Base-by-base conservation (phyloP, 2,329 filamentous ascomycete species). In the Apiospora kogelbergensis region DNA sequence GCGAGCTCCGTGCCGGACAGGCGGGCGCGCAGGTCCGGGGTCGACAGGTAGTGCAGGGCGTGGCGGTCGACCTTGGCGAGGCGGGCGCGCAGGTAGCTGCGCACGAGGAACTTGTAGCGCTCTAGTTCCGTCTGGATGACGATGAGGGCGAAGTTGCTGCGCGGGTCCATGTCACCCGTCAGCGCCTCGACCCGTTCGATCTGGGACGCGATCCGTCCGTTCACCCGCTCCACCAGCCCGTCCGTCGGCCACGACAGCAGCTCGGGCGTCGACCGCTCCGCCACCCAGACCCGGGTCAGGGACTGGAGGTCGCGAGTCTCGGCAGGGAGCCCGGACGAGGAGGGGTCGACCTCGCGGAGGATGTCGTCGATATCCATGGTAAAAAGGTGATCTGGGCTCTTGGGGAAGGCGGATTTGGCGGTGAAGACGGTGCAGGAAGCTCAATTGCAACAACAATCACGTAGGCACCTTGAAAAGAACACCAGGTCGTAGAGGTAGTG, bases 81-180 rank as follows among this genome's bases (percentile, higher is more conserved):
- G n/a, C 96, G 87, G 11, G 93, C 90, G 67, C 97, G 88, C 68
- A 99, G 81, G 73, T 95, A 91, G 72, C 92, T 92, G 70, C 96
- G 88, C 22, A 98, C 88, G 26, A 99, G 86, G 77, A 94, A 99
- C 82, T 97, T 97, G 81, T 93, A 97, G 63, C 96, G 87, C 79
- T 98, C 95, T 68, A 99, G 88, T 82, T 99, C 96, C 7, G 97
- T 98, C 84, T 99, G 96, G 68, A 98, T 90, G 71, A 99, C 92
- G 65, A 98, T 97, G 76, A 98, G 90, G 71, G 90, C 90, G 79
- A 99, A 97, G 79, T 97, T 98, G 72, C 93, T 91, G 80, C 93
- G 94, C 63, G 95, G 92, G 76, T 97, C 94, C 89, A 95, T 92
- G 77, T 93, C 90, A 71, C 92, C 92, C 15, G 92, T 95, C 86